phyloP scores from a whole-genome alignment of 2,329 filamentous ascomycete species.

The Ceratocystis ficicola region DNA sequence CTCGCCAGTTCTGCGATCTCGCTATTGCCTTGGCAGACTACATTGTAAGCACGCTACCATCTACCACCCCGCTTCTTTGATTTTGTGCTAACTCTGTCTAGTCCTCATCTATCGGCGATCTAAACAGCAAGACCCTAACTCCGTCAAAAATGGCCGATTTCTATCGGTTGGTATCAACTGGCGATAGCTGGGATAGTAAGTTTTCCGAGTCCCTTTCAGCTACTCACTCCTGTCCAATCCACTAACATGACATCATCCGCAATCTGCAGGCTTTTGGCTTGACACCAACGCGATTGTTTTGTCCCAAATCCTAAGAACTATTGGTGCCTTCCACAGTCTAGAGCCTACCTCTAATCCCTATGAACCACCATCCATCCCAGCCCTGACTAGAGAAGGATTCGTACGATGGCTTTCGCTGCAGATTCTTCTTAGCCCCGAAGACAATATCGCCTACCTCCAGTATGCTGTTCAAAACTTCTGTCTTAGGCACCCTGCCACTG shows the following conservation, averaged over 20 bases:
- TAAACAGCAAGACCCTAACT: constrained; percentile 41
- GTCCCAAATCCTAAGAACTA: constrained; percentile 82
- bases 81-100: constrained; percentile 27
- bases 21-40: constrained; percentile 18
- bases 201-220: constrained; percentile 14
- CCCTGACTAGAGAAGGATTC: constrained; percentile 72
- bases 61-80: not conserved
- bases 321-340: constrained; percentile 80
- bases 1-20: constrained; percentile 19
- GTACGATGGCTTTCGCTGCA: constrained; percentile 91
- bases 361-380: constrained; percentile 63
- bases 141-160: constrained; percentile 64
- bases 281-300: constrained; percentile 60
- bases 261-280: constrained; percentile 57
- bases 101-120: constrained; percentile 48
- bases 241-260: constrained; percentile 9
- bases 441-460: constrained; percentile 75
- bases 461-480: constrained; percentile 66
- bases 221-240: not conserved
- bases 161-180: constrained; percentile 51
- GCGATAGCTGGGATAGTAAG: constrained; percentile 60
- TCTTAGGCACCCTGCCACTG: constrained; percentile 61
- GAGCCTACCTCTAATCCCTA: constrained; percentile 66
- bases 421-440: constrained; percentile 72
- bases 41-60: constrained; percentile 15